These are phyloP conservation scores for Saccharomycopsis selenospora DNA, from an alignment of 805 yeast genomes.

Conservation along the genomic window DNA sequence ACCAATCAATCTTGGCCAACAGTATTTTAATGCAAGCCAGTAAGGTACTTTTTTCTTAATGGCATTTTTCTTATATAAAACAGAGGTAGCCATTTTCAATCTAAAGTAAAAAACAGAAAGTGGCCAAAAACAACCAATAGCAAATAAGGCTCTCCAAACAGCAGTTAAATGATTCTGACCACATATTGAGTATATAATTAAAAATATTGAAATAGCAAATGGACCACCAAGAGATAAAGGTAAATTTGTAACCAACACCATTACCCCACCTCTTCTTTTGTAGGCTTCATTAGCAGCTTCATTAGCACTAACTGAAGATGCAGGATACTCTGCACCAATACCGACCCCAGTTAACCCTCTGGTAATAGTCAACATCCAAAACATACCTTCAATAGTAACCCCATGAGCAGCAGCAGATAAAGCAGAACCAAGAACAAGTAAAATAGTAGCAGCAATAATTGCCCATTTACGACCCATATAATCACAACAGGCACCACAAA, in stretches of 20 bases:
- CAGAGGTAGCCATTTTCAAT: slow-evolving; percentile 59
- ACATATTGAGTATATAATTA: slow-evolving; percentile 59
- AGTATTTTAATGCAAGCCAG: slow-evolving; percentile 51
- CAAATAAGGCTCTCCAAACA: slow-evolving; percentile 66
- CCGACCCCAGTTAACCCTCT: slow-evolving; percentile 77
- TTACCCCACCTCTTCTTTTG: slow-evolving; percentile 56
- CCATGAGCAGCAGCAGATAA: slow-evolving; percentile 71
- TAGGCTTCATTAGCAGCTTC: slow-evolving; percentile 67
- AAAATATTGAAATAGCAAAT: slow-evolving; percentile 58
- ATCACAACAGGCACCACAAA: slow-evolving; percentile 57
- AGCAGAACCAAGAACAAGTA: slow-evolving; percentile 57
- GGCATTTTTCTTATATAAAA: slow-evolving; percentile 55
- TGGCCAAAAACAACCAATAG: slow-evolving; percentile 63
- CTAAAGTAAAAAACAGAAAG: slow-evolving; percentile 65
- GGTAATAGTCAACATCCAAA: slow-evolving; percentile 69
- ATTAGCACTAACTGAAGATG: slow-evolving; percentile 58
- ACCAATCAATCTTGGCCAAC: slow-evolving; percentile 64
- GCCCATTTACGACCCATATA: slow-evolving; percentile 65
- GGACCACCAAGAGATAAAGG: slow-evolving; percentile 76
- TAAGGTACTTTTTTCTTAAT: slow-evolving; percentile 54
- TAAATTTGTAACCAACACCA: slow-evolving; percentile 61
- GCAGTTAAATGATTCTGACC: slow-evolving; percentile 40
- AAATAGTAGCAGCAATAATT: slow-evolving; percentile 53
- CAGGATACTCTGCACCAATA: slow-evolving; percentile 71
- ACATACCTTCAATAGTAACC: slow-evolving; percentile 48